Percentiles rank a stretch among this genome's conserved stretches.
phyloP scores from a whole-genome alignment of 2,329 filamentous ascomycete genomes.

The Scolecobasidium constrictum region DNA sequence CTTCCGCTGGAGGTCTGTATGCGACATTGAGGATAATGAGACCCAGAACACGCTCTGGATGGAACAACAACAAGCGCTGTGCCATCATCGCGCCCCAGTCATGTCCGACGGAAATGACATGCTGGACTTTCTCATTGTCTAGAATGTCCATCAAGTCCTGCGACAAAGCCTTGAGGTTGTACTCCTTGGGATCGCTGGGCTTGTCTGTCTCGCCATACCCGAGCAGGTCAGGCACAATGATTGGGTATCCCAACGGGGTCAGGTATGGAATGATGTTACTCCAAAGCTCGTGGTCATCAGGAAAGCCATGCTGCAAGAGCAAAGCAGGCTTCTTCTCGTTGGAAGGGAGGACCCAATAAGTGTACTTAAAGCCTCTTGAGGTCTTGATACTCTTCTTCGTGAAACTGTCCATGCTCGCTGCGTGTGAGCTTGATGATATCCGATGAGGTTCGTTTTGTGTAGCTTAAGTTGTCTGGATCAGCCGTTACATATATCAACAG shows the following conservation, averaged over 20 bases:
- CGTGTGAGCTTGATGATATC: no score
- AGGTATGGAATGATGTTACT: conserved; percentile 28
- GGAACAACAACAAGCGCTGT: conserved; percentile 31
- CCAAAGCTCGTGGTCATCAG: conserved; percentile 37
- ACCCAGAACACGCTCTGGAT: conserved; percentile 30
- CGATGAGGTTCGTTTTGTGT: no score
- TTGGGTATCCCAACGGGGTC: conserved; percentile 27
- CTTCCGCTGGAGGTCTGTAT: conserved; percentile 28
- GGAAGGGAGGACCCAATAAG: conserved; percentile 17
- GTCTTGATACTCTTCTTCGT: conserved; percentile 19
- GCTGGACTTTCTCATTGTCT: conserved; percentile 15
- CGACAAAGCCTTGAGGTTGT: conserved; percentile 16
- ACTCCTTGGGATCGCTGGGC: conserved; percentile 17
- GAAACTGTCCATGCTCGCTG: conserved; percentile 17
- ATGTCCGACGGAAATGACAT: conserved; percentile 12
- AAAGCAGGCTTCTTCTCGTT: conserved; percentile 16
- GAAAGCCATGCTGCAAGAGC: conserved; percentile 39
- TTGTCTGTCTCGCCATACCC: conserved; percentile 27
- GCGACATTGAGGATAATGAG: conserved; percentile 32
- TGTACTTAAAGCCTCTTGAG: conserved; percentile 16
- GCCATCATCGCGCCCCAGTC: conserved; percentile 14
- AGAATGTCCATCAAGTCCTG: conserved; percentile 19
- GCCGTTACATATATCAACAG: no score
- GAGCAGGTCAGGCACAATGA: conserved; percentile 27
- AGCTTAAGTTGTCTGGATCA: no score